Base-by-base conservation (phyloP, 495 filamentous ascomycete species). In the Neurospora sublineolata region DNA sequence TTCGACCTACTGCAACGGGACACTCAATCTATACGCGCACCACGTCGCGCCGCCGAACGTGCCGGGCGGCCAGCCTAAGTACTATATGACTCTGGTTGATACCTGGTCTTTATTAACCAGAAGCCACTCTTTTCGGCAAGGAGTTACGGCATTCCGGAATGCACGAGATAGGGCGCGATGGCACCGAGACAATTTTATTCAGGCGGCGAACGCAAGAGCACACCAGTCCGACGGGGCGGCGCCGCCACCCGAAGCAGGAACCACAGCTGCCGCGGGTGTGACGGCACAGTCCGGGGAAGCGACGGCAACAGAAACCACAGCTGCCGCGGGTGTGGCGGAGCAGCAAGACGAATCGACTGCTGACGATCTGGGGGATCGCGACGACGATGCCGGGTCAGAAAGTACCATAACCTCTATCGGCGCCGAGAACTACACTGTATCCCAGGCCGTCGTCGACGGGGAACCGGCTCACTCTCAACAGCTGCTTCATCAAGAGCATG, bases 21-120 rank as follows among this genome's bases (percentile, higher is more conserved):
- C 11, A 11, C 79, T 85, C 36, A 44, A 77, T 71, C 75, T 85
- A 72, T 85, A 80, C 74, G 75, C 79, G 37, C 79, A 78, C 73
- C 79, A 85, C 74, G 68, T 76, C 68, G 78, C 73, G 3, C 70
- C 71, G 72, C 76, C 78, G 67, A 76, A 67, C 20, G 69, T 14
- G 5, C 74, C 76, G 20, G 76, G 71, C 20, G 73, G 73, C 40
- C 72, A 67, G 72, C 77, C 79, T 12, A 78, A 79, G 69, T 86
- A 86, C 73, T 69, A 81, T 72, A 87, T 84, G 82, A 81, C 74
- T 41, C 73, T 2, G 40, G 40, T 42, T 42, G 1, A n/a, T 6
- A 1, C 0, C 38, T 39, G 38, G 41, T 5, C 4, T 18, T 76
- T 69, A n/a, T n/a, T n/a, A n/a, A n/a, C n/a, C n/a, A n/a, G n/a